Evolutionary conservation across 208 protist genomes (phyloP).

Genomic region (Trypanosoma melophagium): DNA sequence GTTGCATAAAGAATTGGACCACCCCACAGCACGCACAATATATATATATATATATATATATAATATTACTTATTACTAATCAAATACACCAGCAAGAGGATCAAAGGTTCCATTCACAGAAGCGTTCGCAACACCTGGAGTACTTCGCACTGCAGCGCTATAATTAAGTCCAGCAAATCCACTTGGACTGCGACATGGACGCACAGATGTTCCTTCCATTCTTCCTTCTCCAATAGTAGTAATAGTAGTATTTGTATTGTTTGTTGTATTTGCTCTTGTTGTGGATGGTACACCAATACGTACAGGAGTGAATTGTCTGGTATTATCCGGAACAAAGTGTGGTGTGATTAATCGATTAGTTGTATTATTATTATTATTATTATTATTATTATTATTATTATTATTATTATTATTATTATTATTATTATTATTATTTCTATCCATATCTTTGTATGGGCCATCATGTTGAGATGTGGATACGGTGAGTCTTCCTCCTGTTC

Average conservation of each 20-base stretch:
- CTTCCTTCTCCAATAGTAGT: not conserved
- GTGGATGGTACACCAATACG: not conserved
- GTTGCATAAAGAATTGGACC: not conserved
- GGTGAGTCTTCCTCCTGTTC: too few relatives aligned
- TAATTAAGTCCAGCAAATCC: not conserved
- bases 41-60: too few relatives aligned
- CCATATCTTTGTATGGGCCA: not conserved
- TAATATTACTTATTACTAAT: too few relatives aligned
- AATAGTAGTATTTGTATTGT: not conserved
- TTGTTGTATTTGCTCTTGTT: not conserved
- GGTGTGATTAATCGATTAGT: not conserved
- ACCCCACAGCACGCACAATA: too few relatives aligned
- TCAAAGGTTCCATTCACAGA: not conserved
- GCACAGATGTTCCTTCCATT: not conserved
- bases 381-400: not conserved
- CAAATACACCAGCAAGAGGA: slow-evolving; percentile 2
- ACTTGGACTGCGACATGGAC: not conserved
- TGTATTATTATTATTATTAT: not conserved
- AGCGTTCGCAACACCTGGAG: not conserved
- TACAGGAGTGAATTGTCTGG: not conserved
- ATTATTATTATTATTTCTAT: slow-evolving; percentile 1
- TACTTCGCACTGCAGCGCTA: not conserved
- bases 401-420: slow-evolving; percentile 4
- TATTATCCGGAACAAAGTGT: not conserved
- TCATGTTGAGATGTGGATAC: too few relatives aligned